Conservation (phyloP, 164 flowering plant genomes). For the Vitis labrusca region DNA sequence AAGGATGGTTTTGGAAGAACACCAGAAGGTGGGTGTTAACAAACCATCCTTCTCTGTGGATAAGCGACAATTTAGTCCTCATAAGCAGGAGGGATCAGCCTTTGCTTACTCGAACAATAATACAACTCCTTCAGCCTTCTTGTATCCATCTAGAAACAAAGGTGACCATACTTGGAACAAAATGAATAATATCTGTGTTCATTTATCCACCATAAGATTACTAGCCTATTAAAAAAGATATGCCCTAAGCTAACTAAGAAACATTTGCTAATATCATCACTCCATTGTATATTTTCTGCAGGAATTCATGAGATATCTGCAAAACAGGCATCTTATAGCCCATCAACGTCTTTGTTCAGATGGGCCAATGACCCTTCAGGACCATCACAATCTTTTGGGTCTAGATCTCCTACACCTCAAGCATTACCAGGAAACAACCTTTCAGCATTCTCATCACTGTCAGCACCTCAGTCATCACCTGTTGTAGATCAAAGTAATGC, state of each 20-base stretch:
- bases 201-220: too few relatives aligned
- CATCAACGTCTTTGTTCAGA: conserved; percentile 31
- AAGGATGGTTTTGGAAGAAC: conserved; percentile 57
- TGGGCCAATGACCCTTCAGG: conserved; percentile 28
- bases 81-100: conserved; percentile 21
- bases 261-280: conserved; percentile 1
- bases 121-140: conserved; percentile 22
- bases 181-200: too few relatives aligned
- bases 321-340: conserved; percentile 26
- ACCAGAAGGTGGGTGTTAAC: conserved; percentile 19
- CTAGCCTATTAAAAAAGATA: too few relatives aligned
- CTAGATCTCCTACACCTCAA: conserved; percentile 30
- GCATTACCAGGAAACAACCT: conserved; percentile 15
- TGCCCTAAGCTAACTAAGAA: background rate
- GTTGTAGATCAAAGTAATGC: conserved; percentile 13
- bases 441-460: conserved; percentile 12
- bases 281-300: conserved; percentile 19
- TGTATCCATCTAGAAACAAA: conserved; percentile 17
- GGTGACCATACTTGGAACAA: conserved; percentile 18
- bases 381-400: conserved; percentile 20
- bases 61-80: conserved; percentile 25
- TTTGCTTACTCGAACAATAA: conserved; percentile 16
- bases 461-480: conserved; percentile 18
- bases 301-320: conserved; percentile 28
- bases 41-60: conserved; percentile 27